A percentile compares a stretch with the other conserved stretches of the same genome.
phyloP scores from a whole-genome alignment of 2,329 filamentous ascomycete genomes.

The Sarocladiaceae sp. region DNA sequence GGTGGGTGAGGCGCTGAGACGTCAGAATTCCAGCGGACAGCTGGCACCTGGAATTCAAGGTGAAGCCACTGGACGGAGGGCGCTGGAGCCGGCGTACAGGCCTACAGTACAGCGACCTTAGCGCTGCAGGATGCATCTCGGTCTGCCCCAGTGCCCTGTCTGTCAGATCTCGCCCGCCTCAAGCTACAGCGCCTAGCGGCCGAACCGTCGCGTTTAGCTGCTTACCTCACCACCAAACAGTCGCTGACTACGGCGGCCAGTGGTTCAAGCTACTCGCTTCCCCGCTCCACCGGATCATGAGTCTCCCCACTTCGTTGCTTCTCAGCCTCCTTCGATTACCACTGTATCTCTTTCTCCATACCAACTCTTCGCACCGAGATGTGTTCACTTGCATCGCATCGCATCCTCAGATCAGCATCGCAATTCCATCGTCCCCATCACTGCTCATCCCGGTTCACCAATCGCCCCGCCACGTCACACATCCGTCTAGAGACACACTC shows the following conservation, averaged over 20 bases:
- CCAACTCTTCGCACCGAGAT: neutral
- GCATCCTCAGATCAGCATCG: neutral
- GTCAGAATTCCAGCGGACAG: too few relatives aligned
- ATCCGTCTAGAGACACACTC: neutral
- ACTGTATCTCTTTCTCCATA: neutral
- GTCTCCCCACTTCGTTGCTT: neutral
- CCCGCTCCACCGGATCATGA: neutral
- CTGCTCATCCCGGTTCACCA: neutral
- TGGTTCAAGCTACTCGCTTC: too few relatives aligned
- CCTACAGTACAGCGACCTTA: neutral
- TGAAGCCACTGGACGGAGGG: too few relatives aligned
- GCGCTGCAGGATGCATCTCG: neutral
- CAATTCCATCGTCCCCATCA: neutral
- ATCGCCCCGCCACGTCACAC: constrained; percentile 3
- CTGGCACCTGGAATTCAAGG: too few relatives aligned
- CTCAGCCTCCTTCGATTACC: neutral
- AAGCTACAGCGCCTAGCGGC: neutral
- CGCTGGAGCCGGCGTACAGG: neutral
- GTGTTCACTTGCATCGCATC: neutral
- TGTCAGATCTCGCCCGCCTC: neutral
- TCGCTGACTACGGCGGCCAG: too few relatives aligned
- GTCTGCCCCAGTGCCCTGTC: too few relatives aligned
- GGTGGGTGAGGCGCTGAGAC: too few relatives aligned
- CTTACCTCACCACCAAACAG: neutral
- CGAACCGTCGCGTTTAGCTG: neutral